Percentiles rank a stretch among this genome's conserved stretches.
Evolutionary conservation across 2,329 filamentous ascomycete species (phyloP).

Genomic region (Chrysosphaeria jannelii): DNA sequence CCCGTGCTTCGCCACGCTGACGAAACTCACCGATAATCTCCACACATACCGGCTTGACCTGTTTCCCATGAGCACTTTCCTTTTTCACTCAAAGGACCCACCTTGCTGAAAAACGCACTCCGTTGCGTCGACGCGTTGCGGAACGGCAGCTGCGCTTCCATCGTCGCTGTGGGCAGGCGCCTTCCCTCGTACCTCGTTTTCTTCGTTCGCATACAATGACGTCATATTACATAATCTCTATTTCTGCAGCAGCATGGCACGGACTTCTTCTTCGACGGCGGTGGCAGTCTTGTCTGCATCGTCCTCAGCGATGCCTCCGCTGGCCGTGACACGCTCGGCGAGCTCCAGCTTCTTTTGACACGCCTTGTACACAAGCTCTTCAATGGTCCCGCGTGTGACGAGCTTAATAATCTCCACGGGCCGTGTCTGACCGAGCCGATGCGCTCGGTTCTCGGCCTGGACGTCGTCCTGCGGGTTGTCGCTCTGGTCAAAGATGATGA

Average conservation of each 20-base stretch:
- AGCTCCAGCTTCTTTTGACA: conserved; percentile 83
- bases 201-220: no score
- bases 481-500: conserved; percentile 88
- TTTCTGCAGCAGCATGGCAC: no score
- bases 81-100: background rate
- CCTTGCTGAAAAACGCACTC: conserved; percentile 7
- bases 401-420: conserved; percentile 77
- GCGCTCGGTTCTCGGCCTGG: conserved; percentile 92
- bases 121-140: conserved; percentile 6
- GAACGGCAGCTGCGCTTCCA: conserved; percentile 4
- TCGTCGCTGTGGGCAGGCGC: conserved; percentile 1
- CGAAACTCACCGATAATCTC: conserved; percentile 25
- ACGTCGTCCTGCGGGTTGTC: conserved; percentile 96
- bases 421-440: conserved; percentile 71
- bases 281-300: conserved; percentile 7
- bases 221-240: no score
- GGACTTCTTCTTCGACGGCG: conserved; percentile 6
- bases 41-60: conserved; percentile 34
- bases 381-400: conserved; percentile 54
- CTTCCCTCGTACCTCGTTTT: no score
- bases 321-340: conserved; percentile 25
- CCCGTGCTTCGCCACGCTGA: conserved; percentile 8
- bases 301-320: conserved; percentile 7
- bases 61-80: background rate
- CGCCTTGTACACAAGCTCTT: conserved; percentile 75